These are phyloP conservation scores for Pyrus bretschneideri DNA, from an alignment of 306 rosid species.

Conservation along the genomic window DNA sequence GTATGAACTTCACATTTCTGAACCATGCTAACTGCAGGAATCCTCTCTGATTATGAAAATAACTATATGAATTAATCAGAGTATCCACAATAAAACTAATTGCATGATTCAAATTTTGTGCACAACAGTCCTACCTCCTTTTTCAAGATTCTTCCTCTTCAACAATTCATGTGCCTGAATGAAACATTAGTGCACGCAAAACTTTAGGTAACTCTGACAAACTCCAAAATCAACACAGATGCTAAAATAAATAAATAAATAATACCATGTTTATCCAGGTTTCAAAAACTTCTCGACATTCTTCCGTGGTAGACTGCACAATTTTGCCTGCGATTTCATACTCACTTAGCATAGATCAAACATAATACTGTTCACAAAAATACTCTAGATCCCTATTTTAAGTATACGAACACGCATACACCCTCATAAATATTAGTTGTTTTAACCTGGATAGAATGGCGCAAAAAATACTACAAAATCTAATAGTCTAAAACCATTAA, in stretches of 20 bases:
- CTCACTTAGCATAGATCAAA: conserved; percentile 21
- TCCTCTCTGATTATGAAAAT: conserved; percentile 33
- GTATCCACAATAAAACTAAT: not conserved
- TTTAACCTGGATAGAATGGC: not conserved
- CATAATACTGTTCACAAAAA: not conserved
- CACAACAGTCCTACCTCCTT: conserved; percentile 23
- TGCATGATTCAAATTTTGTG: not conserved
- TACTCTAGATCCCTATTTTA: not conserved
- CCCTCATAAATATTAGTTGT: not conserved
- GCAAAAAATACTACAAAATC: not conserved
- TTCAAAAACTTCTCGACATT: conserved; percentile 81
- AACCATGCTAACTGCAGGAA: conserved; percentile 12
- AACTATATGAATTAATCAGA: conserved; percentile 2
- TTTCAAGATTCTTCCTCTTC: conserved; percentile 52
- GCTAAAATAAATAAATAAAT: not conserved
- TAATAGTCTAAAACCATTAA: no score
- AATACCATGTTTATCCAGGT: conserved; percentile 67
- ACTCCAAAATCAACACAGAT: not conserved
- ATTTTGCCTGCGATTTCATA: conserved; percentile 67
- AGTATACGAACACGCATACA: not conserved
- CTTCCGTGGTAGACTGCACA: conserved; percentile 85
- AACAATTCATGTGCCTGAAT: conserved; percentile 75
- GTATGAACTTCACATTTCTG: conserved; percentile 31
- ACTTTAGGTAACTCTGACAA: not conserved
- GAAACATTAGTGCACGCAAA: not conserved